phyloP scores from a whole-genome alignment of 257 asterid genomes.

The Striga asiatica region DNA sequence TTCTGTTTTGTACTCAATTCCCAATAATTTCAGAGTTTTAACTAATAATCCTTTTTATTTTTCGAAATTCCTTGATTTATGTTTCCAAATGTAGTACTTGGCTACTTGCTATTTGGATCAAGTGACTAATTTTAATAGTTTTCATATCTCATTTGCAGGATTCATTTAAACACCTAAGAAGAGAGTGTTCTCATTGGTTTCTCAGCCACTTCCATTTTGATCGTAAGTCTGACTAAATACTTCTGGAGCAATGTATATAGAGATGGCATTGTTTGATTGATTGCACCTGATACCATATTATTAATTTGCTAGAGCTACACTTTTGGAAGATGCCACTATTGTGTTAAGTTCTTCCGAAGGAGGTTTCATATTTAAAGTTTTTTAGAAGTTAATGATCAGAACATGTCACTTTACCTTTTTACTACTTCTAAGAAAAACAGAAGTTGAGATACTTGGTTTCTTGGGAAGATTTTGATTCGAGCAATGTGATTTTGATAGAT shows the following conservation, averaged over 20 bases:
- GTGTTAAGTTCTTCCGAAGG: background rate
- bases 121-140: slow-evolving; percentile 3
- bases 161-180: slow-evolving; percentile 74
- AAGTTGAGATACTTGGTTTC: background rate
- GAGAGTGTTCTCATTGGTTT: slow-evolving; percentile 93
- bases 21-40: too few species aligned
- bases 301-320: background rate
- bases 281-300: background rate
- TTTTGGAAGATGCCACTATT: background rate
- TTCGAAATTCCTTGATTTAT: background rate
- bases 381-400: slow-evolving; percentile 3
- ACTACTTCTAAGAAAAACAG: background rate
- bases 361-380: background rate
- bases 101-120: background rate
- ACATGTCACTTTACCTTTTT: background rate
- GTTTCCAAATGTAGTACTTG: too few species aligned
- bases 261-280: background rate
- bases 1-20: too few species aligned
- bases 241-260: background rate
- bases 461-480: background rate
- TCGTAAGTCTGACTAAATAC: slow-evolving; percentile 53
- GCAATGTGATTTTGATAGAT: background rate
- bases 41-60: too few species aligned
- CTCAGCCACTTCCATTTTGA: slow-evolving; percentile 92
- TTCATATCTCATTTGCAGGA: slow-evolving; percentile 46